Percentiles rank a stretch among this genome's conserved stretches.
These are phyloP conservation scores for Aristolochia fimbriata DNA, from an alignment of 164 flowering plant species.

Conservation along the genomic window DNA sequence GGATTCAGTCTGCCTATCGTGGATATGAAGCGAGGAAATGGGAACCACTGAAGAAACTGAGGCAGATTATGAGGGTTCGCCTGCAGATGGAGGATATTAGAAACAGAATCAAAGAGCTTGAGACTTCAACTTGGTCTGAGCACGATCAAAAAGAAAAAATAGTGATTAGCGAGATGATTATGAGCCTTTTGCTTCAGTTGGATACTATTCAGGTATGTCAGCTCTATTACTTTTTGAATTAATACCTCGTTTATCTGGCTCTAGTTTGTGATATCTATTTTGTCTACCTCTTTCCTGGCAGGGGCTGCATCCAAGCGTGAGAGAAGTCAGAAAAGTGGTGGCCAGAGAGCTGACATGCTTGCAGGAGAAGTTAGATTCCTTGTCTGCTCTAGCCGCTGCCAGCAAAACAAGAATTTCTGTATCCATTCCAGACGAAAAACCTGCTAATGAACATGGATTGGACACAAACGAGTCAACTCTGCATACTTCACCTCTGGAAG, in stretches of 20 bases:
- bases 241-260: background rate
- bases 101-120: constrained; percentile 25
- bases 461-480: background rate
- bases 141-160: constrained; percentile 27
- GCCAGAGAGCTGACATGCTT: constrained; percentile 57
- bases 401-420: background rate
- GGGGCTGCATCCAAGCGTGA: constrained; percentile 50
- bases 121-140: constrained; percentile 16
- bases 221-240: background rate
- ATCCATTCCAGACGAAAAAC: background rate
- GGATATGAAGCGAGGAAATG: constrained; percentile 58
- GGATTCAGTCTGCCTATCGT: constrained; percentile 59
- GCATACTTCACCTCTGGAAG: background rate
- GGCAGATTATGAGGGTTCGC: constrained; percentile 35
- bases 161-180: constrained; percentile 50
- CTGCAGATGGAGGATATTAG: constrained; percentile 26
- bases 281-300: constrained; percentile 6
- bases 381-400: constrained; percentile 8
- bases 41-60: constrained; percentile 61
- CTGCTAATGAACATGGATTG: background rate
- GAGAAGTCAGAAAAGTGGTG: constrained; percentile 58
- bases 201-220: constrained; percentile 66
- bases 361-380: constrained; percentile 57
- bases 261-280: background rate
- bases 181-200: constrained; percentile 52